Base-by-base conservation (phyloP, 2,329 filamentous ascomycete species). In the Zalaria sp. region DNA sequence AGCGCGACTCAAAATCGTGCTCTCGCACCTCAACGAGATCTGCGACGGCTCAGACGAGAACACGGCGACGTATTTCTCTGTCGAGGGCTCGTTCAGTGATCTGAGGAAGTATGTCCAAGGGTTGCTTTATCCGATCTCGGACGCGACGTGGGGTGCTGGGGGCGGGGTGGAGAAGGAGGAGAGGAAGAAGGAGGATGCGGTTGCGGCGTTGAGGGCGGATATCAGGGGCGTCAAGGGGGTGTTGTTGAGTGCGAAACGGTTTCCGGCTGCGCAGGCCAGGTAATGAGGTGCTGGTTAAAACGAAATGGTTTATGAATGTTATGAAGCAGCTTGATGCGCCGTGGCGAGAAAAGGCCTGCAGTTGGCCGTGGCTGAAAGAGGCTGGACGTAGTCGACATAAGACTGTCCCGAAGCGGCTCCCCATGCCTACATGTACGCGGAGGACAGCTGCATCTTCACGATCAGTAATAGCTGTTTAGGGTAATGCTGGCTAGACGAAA, bases 181-280 rank as follows among this genome's bases (percentile, higher is more conserved):
- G n/a, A 40, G 42, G 28, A 72, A 77, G 46, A 68, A 71, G 49
- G 67, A 72, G 26, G 83, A 89, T 59, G 81, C 83, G 60, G 78
- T 86, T 51, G 76, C 76, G 47, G 77, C 74, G 55, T 69, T 83
- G 18, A 83, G 83, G 62, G 77, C 77, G 48, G 83, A 81, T 46
- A 88, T 93, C 40, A 67, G 84, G 48, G 73, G 81, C 43, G 75
- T 91, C 35, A 93, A 93, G 65, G 84, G 84, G 1, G 74, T 85
- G 7, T 64, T 91, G 50, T 60, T 93, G 43, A 85, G 77, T 53
- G 75, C 83, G 4, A 75, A 81, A 53, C 83, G 76, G 52, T 89
- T 89, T 49, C 81, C 79, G 11, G 43, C 46, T 6, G 38, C 31
- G 18, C 18, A 18, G 18, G 18, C 18, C 18, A 18, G 18, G 18